Evolutionary conservation across 1,284 basidiomycete species (phyloP), one percentile per base, ranked within the genome.

Genomic region (Apiotrichum porosum): DNA sequence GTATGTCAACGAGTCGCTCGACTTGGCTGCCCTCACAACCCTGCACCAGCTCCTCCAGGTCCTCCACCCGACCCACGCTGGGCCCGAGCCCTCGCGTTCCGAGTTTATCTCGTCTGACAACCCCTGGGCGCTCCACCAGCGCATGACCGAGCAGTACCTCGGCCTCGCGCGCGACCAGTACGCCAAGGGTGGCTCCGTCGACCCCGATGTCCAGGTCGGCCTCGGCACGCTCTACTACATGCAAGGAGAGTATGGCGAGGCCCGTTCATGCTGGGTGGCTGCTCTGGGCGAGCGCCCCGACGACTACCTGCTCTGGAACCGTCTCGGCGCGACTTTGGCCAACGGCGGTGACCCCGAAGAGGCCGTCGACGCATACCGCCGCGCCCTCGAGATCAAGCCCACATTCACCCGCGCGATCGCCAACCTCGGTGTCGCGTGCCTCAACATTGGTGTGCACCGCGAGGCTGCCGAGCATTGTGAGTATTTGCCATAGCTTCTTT

Each of bases 331-430:
- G 1, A 92, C 88, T 6, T 78, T 98, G 32, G 95, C 93, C 15
- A 99, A 99, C 69, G 91, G 90, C 1, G 91, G 83, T 52, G 86
- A 89, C 60, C 88, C 94, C 0, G 95, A 98, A 71, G 89, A 95
- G 69, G 94, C 95, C 3, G 81, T 98, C 28, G 88, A 89, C 34
- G 93, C 92, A 13, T 99, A 98, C 71, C 81, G 88, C 54, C 84
- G 92, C 68, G 95, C 95, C 0, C 77, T 99, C n/a, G 85, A 85
- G 63, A 76, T 97, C 40, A 83, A 93, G 34, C 95, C 95, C 14
- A 93, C 91, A 3, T 98, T 97, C 68, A 97, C 95, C 0, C 82
- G 95, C 12, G 95, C 94, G 6, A 92, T 97, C 31, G 97, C 95
- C 71, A 99, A 98, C 66, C 86, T 98, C 30, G 92, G 91, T 31